These are phyloP conservation scores for Xerocomellus intermedius DNA, from an alignment of 768 basidiomycete genomes.

Conservation along the genomic window DNA sequence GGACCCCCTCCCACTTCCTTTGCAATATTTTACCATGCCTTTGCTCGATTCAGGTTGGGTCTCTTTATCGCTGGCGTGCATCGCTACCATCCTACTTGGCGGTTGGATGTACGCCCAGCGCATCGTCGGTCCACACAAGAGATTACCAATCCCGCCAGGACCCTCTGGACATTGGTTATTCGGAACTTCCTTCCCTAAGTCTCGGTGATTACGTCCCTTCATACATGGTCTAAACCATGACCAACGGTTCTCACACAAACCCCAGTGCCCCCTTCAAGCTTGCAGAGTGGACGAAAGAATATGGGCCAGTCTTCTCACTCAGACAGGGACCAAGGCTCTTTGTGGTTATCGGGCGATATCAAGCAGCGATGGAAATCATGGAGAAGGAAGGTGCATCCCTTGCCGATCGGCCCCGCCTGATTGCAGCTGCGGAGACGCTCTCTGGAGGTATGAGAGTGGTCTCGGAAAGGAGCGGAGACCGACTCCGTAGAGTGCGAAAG, in stretches of 20 bases:
- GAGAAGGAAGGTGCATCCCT: conserved; percentile 9
- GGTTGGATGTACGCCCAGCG: not conserved
- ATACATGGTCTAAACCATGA: not conserved
- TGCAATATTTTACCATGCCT: not conserved
- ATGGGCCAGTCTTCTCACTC: conserved; percentile 4
- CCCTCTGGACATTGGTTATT: conserved; percentile 11
- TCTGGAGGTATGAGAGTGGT: conserved; percentile 7
- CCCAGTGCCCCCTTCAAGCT: conserved; percentile 2
- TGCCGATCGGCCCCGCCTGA: conserved; percentile 1
- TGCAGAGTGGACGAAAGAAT: conserved; percentile 6
- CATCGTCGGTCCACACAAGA: not conserved
- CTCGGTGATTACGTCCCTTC: not conserved
- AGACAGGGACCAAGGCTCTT: conserved; percentile 1
- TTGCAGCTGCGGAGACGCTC: conserved; percentile 5
- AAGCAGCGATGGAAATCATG: conserved; percentile 13
- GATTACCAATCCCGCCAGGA: conserved; percentile 2
- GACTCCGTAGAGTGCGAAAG: not conserved
- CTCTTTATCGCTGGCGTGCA: not conserved
- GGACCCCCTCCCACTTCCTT: no score
- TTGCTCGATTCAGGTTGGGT: not conserved
- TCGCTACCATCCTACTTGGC: not conserved
- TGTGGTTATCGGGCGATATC: conserved; percentile 6
- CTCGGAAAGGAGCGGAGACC: not conserved
- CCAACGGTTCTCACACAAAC: not conserved
- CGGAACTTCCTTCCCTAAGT: conserved; percentile 5